Conservation (phyloP, 2,329 filamentous ascomycete genomes). For the Rugonectria rugulosa region DNA sequence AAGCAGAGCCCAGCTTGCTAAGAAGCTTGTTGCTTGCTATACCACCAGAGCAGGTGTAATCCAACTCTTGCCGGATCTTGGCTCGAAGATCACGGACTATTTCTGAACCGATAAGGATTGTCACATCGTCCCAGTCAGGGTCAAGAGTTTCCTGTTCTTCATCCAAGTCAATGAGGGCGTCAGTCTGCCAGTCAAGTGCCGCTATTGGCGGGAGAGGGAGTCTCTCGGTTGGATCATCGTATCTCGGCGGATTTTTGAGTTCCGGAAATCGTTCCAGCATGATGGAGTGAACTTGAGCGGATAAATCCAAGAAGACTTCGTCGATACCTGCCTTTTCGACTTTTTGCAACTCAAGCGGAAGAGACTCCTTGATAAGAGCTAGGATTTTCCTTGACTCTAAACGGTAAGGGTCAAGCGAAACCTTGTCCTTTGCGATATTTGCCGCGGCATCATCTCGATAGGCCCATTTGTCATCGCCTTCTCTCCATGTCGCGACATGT, state of each 20-base stretch:
- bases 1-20: slow-evolving; percentile 88
- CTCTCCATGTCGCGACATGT: slow-evolving; percentile 94
- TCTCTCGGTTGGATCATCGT: slow-evolving; percentile 74
- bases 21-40: slow-evolving; percentile 93
- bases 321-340: slow-evolving; percentile 96
- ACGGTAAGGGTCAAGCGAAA: slow-evolving; percentile 91
- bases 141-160: slow-evolving; percentile 78
- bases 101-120: slow-evolving; percentile 84
- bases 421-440: slow-evolving; percentile 88
- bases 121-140: slow-evolving; percentile 96
- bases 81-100: slow-evolving; percentile 81
- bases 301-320: slow-evolving; percentile 94
- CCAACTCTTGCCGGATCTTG: slow-evolving; percentile 72
- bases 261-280: slow-evolving; percentile 81
- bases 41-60: slow-evolving; percentile 92
- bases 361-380: slow-evolving; percentile 74
- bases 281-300: slow-evolving; percentile 79
- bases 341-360: slow-evolving; percentile 71
- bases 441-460: slow-evolving; percentile 83
- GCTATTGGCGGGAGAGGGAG: slow-evolving; percentile 74
- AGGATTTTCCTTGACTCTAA: slow-evolving; percentile 85
- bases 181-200: slow-evolving; percentile 82
- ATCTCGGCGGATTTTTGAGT: slow-evolving; percentile 68
- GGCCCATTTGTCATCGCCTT: slow-evolving; percentile 90
- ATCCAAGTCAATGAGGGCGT: slow-evolving; percentile 83